Percentiles rank a stretch among this genome's conserved stretches.
These are phyloP conservation scores for Carpinus fangiana DNA, from an alignment of 306 rosid species.

Conservation along the genomic window DNA sequence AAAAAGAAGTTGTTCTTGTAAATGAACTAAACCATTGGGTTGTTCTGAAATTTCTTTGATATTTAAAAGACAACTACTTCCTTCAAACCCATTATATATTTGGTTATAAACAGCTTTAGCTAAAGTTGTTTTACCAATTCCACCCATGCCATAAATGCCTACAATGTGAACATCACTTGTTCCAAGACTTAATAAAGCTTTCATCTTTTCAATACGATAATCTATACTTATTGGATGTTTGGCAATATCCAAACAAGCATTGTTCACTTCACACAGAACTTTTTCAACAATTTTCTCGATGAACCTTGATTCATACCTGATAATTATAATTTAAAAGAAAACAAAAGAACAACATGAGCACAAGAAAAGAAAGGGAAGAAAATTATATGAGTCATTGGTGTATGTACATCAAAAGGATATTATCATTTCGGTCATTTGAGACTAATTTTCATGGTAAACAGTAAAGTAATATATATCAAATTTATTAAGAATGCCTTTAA, in stretches of 20 bases:
- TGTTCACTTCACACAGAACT: not conserved
- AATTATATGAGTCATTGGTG: too few species aligned
- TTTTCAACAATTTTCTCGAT: constrained; percentile 8
- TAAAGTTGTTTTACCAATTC: constrained; percentile 26
- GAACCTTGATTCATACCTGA: constrained; percentile 18
- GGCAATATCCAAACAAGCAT: constrained; percentile 6
- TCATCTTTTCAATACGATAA: not conserved
- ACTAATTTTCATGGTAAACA: too few species aligned
- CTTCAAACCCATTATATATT: not conserved
- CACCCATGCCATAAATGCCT: constrained; percentile 34
- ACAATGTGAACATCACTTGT: not conserved
- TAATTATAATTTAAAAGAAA: not conserved
- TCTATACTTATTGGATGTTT: constrained; percentile 16
- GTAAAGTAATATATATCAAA: too few species aligned
- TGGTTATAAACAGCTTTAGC: constrained; percentile 30
- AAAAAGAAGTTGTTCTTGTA: constrained; percentile 30
- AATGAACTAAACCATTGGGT: not conserved
- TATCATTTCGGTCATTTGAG: too few species aligned
- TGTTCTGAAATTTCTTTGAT: not conserved
- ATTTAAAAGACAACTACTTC: constrained; percentile 6
- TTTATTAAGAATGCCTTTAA: too few species aligned
- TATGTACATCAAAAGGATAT: too few species aligned
- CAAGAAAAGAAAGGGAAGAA: too few species aligned
- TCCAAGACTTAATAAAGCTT: not conserved
- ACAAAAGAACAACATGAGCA: too few species aligned